Evolutionary conservation across 805 yeast genomes (phyloP), one percentile per base, ranked within the genome.

Genomic region (Yarrowia keelungensis): DNA sequence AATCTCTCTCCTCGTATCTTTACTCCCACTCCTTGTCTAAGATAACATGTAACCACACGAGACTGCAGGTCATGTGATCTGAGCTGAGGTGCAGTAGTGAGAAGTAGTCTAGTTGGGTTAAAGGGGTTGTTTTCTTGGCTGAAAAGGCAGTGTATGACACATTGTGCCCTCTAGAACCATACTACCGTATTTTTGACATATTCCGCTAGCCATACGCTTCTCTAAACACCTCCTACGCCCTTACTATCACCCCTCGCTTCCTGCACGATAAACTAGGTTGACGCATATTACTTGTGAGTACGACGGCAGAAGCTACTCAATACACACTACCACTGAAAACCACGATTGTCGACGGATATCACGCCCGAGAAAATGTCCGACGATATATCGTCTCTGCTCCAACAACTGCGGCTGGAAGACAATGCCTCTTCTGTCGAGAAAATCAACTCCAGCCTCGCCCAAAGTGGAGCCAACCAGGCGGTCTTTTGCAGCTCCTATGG

Each of bases 211-310:
- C 7, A 26, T 26, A 26, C 7, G 7, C 32, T 26, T 26, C 32
- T 26, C 32, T 1, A 14, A 15, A 8, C 19, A n/a, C 46, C 45
- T n/a, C 19, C 16, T 16, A 41, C 15, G 3, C 15, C 16, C 46
- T 5, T 42, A n/a, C 59, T 42, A 56, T 42, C 62, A 56, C 62
- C 62, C 58, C 62, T 56, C 62, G 62, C 62, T 45, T 59, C 65
- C 65, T 59, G 65, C 65, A 59, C 51, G 65, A 59, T 59, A 59
- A 59, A 39, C 65, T 59, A 35, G 47, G 62, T 56, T 56, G 47
- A 42, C 62, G 62, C 62, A 56, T 53, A 16, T n/a, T 7, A 41
- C 22, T 38, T 19, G 19, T 9, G 36, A 51, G 59, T 53, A 53
- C 59, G 59, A 53, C 59, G 19, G 45, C 35, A 45, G 14, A 39